Evolutionary conservation across 2,329 filamentous ascomycete genomes (phyloP).

Genomic region (Exophiala alcalophila): DNA sequence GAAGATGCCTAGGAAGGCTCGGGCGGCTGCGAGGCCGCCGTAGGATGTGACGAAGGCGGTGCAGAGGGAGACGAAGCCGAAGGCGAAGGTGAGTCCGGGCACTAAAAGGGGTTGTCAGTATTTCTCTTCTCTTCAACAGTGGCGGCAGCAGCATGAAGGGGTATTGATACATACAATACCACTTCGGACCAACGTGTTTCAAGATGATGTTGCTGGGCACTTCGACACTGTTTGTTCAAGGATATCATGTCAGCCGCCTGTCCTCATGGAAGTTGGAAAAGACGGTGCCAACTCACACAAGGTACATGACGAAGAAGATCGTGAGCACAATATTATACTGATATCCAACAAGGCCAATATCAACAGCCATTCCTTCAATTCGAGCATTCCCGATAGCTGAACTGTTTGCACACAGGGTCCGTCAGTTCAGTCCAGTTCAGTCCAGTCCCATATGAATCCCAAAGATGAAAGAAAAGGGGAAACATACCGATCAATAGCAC

Average conservation of each 20-base stretch:
- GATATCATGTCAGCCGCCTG: constrained; percentile 34
- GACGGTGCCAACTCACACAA: constrained; percentile 45
- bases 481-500: constrained; percentile 5
- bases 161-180: constrained; percentile 47
- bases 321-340: constrained; percentile 52
- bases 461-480: not conserved
- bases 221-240: constrained; percentile 44
- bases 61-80: constrained; percentile 41
- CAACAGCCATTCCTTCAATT: constrained; percentile 31
- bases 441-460: constrained; percentile 7
- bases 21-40: constrained; percentile 47
- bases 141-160: not conserved
- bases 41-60: constrained; percentile 53
- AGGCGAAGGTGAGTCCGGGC: constrained; percentile 13
- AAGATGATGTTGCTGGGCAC: constrained; percentile 44
- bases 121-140: no score
- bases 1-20: constrained; percentile 49
- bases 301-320: constrained; percentile 55
- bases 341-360: constrained; percentile 34
- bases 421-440: constrained; percentile 36
- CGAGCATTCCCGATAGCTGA: constrained; percentile 39
- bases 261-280: constrained; percentile 42
- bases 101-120: no score
- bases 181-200: constrained; percentile 68
- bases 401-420: constrained; percentile 57